A percentile compares a stretch with the other conserved stretches of the same genome.
These are phyloP conservation scores for Pyricularia sp. DNA, from an alignment of 2,329 filamentous ascomycete genomes.

Conservation along the genomic window DNA sequence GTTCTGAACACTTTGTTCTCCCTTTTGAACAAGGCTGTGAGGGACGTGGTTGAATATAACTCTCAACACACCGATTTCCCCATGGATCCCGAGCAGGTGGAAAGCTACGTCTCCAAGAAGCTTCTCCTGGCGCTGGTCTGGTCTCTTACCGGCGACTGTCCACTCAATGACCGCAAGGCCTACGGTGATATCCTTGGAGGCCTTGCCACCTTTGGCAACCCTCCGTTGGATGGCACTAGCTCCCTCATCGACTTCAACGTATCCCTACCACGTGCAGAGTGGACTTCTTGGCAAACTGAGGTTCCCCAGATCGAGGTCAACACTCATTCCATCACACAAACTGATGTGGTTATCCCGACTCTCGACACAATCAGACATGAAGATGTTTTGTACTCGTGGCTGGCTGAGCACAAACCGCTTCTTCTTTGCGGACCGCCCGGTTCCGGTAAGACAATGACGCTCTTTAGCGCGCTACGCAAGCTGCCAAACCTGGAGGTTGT, in stretches of 20 bases:
- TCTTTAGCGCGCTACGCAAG: conserved; percentile 95
- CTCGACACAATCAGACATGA: conserved; percentile 95
- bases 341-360: conserved; percentile 95
- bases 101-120: conserved; percentile 86
- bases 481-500: conserved; percentile 98
- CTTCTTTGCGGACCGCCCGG: conserved; percentile 93
- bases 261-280: conserved; percentile 71
- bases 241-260: conserved; percentile 96
- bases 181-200: conserved; percentile 80
- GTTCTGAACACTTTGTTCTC: conserved; percentile 91
- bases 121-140: conserved; percentile 84
- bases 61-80: conserved; percentile 88
- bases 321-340: conserved; percentile 94
- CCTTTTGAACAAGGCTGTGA: conserved; percentile 82
- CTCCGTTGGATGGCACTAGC: conserved; percentile 60
- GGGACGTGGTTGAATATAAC: conserved; percentile 92
- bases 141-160: conserved; percentile 92
- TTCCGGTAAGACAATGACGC: conserved; percentile 98
- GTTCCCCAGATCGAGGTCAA: conserved; percentile 94
- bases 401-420: conserved; percentile 95
- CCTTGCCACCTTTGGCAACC: conserved; percentile 75
- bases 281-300: conserved; percentile 87
- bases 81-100: conserved; percentile 77
- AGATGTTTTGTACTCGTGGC: conserved; percentile 98
- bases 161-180: conserved; percentile 69